Evolutionary conservation across 2,329 filamentous ascomycete genomes (phyloP), one percentile per base, ranked within the genome.

Genomic region (Helotiales sp.): DNA sequence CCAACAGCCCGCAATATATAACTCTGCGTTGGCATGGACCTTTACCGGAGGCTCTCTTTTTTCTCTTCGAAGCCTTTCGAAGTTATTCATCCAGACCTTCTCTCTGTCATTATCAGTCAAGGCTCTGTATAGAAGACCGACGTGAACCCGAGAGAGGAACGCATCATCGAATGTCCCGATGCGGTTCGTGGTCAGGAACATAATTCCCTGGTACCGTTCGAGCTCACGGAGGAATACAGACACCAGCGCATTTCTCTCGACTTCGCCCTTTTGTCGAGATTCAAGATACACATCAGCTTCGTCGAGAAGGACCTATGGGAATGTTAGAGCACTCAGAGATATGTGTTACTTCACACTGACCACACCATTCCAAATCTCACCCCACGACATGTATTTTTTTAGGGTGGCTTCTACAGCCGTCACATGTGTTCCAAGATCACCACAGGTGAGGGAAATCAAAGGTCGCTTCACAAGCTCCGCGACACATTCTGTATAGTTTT

Each of bases 201-300:
- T 55, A 26, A 55, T 55, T 28, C 52, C 52, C 11, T 55, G 24
- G 17, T 55, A 55, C 4, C 26, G 17, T n/a, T 55, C 52, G 13
- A 55, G 52, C 32, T 55, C 26, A 2, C 52, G 52, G 28, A 55
- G 52, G 52, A 55, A 55, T 10, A 55, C 52, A 10, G 52, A 55
- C 7, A 55, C 52, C 22, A 55, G 15, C 4, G 22, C 26, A 40
- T 79, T 79, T 13, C 75, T 78, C 7, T 74, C 49, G 0, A 77
- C 71, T 47, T 79, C 76, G 1, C 61, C 58, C 2, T 77, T 73
- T 2, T 66, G 60, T 3, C 78, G 74, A 1, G 71, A 70, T 64
- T 79, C 75, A 30, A 79, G 69, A 73, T 84, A 85, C 6, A 85
- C 81, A 64, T 85, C 83, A 11, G 82, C 82, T 73, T 85, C 83